Base-by-base conservation (phyloP, 345 rosid species). In the Odontarrhena argentea region DNA sequence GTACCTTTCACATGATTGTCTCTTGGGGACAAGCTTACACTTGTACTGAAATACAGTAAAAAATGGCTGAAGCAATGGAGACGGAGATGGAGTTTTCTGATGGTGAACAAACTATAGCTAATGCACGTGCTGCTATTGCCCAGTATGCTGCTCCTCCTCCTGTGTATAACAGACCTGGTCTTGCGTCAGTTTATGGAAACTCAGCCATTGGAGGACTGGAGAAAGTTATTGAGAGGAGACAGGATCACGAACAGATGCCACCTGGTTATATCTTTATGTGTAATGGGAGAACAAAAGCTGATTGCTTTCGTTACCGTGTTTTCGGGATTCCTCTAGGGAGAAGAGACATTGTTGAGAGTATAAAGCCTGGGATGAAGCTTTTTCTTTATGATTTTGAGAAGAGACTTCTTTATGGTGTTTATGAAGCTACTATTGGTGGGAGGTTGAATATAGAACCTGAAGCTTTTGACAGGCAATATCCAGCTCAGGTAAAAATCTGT, bases 201-300 rank as follows among this genome's bases (percentile, higher is more conserved):
- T 36, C 71, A 38, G 0, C 51, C 8, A 15, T 12, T 52, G 77
- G 67, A 44, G 77, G 67, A 44, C 52, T 66, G 18, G 72, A 28
- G 0, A 60, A 66, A 11, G 62, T 9, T 41, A 58, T 51, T 0
- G 67, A 59, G 30, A 56, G 51, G 67, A 52, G 65, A 41, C 41
- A 42, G 5, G 38, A 56, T 30, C 53, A 72, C 24, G 76, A 65
- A 34, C 35, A 75, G 26, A 7, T 47, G 24, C 55, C 70, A 58
- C 74, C 75, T 38, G 89, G 86, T n/a, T 85, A 71, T 63, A 80
- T 85, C 68, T 82, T 85, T 54, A 59, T 85, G 71, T 82, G 86
- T 58, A 82, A 80, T 42, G 80, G 70, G 9, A 77, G 69, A 60
- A 82, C 84, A 0, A 85, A 82, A 76, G 42, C 57, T 0, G 80